Evolutionary conservation across 768 basidiomycete genomes (phyloP).

Genomic region (Kwoniella bestiolae): DNA sequence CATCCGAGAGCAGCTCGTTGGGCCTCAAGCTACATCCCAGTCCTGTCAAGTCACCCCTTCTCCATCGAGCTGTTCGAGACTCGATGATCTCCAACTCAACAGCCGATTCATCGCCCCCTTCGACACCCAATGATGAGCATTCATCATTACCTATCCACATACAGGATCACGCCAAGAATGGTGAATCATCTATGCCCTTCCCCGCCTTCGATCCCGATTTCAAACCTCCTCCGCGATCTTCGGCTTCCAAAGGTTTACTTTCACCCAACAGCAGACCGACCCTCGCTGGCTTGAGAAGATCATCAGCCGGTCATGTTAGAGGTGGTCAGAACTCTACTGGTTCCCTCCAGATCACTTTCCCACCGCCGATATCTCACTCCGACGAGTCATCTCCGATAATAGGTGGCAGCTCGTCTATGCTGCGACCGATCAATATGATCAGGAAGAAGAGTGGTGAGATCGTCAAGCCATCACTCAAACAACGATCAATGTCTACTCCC

Average conservation of each 20-base stretch:
- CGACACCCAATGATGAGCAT: constrained; percentile 45
- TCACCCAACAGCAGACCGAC: constrained; percentile 29
- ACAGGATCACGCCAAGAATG: constrained; percentile 10
- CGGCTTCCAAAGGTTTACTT: constrained; percentile 17
- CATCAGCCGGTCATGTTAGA: constrained; percentile 34
- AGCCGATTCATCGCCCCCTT: constrained; percentile 36
- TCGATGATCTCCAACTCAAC: constrained; percentile 48
- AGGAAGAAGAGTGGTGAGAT: constrained; percentile 94
- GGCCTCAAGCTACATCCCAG: constrained; percentile 44
- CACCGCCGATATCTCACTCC: constrained; percentile 34
- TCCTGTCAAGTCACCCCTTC: constrained; percentile 30
- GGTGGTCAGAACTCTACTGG: constrained; percentile 36
- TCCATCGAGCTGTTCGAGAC: constrained; percentile 32
- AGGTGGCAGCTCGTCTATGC: constrained; percentile 15
- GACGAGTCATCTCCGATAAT: constrained; percentile 23
- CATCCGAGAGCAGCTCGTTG: constrained; percentile 31
- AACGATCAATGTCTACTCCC: constrained; percentile 63
- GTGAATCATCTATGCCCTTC: constrained; percentile 27
- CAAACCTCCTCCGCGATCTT: constrained; percentile 31
- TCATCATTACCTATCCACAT: constrained; percentile 14
- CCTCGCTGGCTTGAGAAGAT: constrained; percentile 19
- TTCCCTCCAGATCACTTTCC: constrained; percentile 50
- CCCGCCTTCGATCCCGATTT: constrained; percentile 37
- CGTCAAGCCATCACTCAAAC: constrained; percentile 88
- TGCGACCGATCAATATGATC: constrained; percentile 60